Evolutionary conservation across 2,329 filamentous ascomycete species (phyloP), one percentile per base, ranked within the genome.

Genomic region (Neurospora sp.): DNA sequence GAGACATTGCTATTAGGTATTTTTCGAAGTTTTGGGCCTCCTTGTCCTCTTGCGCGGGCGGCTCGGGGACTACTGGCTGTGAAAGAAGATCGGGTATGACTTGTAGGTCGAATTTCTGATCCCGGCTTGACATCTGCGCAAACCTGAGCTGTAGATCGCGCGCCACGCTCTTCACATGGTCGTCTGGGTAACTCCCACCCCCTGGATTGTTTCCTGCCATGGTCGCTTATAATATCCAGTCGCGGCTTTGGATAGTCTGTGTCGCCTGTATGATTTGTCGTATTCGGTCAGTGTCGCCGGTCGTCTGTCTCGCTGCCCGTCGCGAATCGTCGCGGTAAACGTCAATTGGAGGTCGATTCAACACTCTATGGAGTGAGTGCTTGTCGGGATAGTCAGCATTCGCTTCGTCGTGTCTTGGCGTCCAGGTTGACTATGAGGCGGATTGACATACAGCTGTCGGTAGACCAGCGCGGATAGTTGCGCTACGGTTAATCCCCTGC

Each of bases 1-100:
- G 86, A 17, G 95, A 97, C 23, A 98, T 82, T 23, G 92, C 93
- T 74, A 96, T 87, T 66, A 98, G 86, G 72, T 96, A 87, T 80
- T 91, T 97, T 75, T 91, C 87, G 76, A 94, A 93, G 75, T 92
- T 92, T 72, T 91, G 85, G 0, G 90, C 91, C 23, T 86, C 84
- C 69, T 86, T 82, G 79, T 95, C 91, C 76, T 81, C 78, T 10
- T 84, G 77, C 43, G 87, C 84, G 7, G 96, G 95, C 33, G 93
- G 86, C 13, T 90, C 90, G 3, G 96, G 94, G 66, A 88, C 28
- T 17, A 62, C 52, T 62, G 52, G 52, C 10, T 62, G 52, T 62
- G 52, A 62, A 17, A 62, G 52, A 62, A 62, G 52, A 36, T 62
- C 52, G 52, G 52, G 52, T 62, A 62, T 62, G 52, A 62, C 52